Percentiles rank a stretch among this genome's conserved stretches.
Conservation (phyloP, 768 basidiomycete genomes). For the Suillus spraguei region DNA sequence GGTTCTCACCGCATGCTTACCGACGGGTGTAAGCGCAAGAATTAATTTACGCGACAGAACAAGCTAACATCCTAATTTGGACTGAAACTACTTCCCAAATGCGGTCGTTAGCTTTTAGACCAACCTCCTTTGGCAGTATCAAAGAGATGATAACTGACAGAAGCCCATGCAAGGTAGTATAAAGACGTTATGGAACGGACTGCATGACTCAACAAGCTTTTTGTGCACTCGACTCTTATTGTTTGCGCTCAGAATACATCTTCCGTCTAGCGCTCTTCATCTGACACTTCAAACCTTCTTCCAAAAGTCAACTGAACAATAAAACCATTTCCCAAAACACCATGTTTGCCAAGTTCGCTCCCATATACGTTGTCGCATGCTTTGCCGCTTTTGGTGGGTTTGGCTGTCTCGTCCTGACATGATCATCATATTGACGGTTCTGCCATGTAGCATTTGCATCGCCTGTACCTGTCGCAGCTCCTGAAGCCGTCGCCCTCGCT, state of each 20-base stretch:
- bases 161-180: slow-evolving; percentile 19
- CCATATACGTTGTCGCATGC: slow-evolving; percentile 33
- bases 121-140: slow-evolving; percentile 29
- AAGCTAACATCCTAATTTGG: slow-evolving; percentile 32
- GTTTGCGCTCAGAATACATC: slow-evolving; percentile 23
- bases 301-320: slow-evolving; percentile 27
- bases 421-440: background rate
- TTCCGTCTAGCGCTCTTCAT: slow-evolving; percentile 9
- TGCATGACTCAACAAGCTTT: slow-evolving; percentile 20
- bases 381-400: slow-evolving; percentile 30
- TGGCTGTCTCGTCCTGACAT: background rate
- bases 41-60: slow-evolving; percentile 16
- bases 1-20: background rate
- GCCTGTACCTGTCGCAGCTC: slow-evolving; percentile 24
- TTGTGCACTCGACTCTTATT: slow-evolving; percentile 32
- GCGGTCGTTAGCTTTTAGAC: slow-evolving; percentile 19
- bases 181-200: slow-evolving; percentile 20
- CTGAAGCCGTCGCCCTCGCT: slow-evolving; percentile 7
- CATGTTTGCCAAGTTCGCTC: slow-evolving; percentile 29
- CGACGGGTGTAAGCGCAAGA: background rate
- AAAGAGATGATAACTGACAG: slow-evolving; percentile 18
- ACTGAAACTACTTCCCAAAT: slow-evolving; percentile 26
- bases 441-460: slow-evolving; percentile 27
- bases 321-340: slow-evolving; percentile 22
- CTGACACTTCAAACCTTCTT: background rate